phyloP scores from a whole-genome alignment of 2,329 filamentous ascomycete species.

The Shiraia sp. region DNA sequence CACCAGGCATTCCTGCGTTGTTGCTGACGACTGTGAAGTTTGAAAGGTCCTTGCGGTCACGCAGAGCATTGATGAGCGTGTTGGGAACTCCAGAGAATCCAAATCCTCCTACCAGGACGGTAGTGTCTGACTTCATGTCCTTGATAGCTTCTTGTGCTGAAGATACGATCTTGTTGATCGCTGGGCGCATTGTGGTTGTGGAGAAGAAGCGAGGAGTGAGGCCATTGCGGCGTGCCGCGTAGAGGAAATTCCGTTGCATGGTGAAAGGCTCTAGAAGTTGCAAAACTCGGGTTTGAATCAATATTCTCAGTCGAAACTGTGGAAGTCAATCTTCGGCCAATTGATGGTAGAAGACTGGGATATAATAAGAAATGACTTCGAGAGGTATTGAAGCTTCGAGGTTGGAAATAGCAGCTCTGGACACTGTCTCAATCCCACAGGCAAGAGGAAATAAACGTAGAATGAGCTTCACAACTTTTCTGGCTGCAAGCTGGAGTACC shows the following conservation, averaged over 20 bases:
- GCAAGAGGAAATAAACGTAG: constrained; percentile 1
- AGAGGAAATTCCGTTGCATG: constrained; percentile 42
- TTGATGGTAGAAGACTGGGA: neutral
- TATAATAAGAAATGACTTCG: neutral
- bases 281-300: neutral
- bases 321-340: neutral
- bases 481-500: constrained; percentile 30
- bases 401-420: neutral
- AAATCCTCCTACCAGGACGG: constrained; percentile 44
- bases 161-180: constrained; percentile 46
- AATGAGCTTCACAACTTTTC: constrained; percentile 21
- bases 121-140: constrained; percentile 44
- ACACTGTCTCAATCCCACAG: neutral
- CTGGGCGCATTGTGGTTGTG: constrained; percentile 32
- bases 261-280: constrained; percentile 8
- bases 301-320: constrained; percentile 1
- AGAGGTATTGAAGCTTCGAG: constrained; percentile 1
- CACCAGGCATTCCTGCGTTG: constrained; percentile 73
- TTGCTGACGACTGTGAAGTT: constrained; percentile 76
- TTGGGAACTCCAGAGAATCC: constrained; percentile 46
- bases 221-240: constrained; percentile 37
- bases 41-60: constrained; percentile 38
- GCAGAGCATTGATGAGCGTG: constrained; percentile 45
- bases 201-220: constrained; percentile 42
- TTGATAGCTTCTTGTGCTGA: constrained; percentile 45